Evolutionary conservation across 2,329 filamentous ascomycete species (phyloP).

Genomic region (Didymella keratinophila): DNA sequence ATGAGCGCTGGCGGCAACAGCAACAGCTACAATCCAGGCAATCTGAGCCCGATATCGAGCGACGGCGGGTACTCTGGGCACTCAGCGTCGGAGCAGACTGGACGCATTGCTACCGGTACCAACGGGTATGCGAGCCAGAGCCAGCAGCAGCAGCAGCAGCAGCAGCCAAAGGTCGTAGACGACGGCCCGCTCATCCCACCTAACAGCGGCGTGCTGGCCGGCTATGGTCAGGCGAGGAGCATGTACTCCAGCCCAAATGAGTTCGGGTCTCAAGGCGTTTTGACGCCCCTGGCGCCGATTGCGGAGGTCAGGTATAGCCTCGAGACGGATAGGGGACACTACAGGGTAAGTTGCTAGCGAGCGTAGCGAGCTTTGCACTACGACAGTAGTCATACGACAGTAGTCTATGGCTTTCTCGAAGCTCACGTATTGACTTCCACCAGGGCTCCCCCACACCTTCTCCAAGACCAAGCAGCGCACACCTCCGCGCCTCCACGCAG

Average conservation of each 20-base stretch:
- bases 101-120: constrained; percentile 14
- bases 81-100: constrained; percentile 49
- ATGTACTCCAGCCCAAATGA: constrained; percentile 51
- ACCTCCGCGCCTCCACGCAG: constrained; percentile 34
- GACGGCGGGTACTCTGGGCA: constrained; percentile 51
- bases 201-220: constrained; percentile 53
- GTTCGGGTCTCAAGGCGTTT: constrained; percentile 46
- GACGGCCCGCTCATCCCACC: constrained; percentile 67
- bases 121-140: constrained; percentile 25
- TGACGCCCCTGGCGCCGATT: constrained; percentile 58
- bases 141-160: constrained; percentile 57
- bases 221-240: constrained; percentile 49
- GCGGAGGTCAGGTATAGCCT: constrained; percentile 60
- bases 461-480: constrained; percentile 38
- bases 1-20: constrained; percentile 46
- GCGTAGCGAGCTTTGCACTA: too few species aligned
- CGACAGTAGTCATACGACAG: background rate
- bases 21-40: constrained; percentile 37
- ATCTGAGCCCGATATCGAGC: constrained; percentile 50
- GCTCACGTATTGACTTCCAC: too few species aligned
- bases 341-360: constrained; percentile 30
- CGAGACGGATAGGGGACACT: constrained; percentile 53
- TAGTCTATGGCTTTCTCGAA: too few species aligned
- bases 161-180: constrained; percentile 58
- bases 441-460: constrained; percentile 47